Evolutionary conservation across 805 yeast species (phyloP).

Genomic region (Kodamaea lidongshanica): DNA sequence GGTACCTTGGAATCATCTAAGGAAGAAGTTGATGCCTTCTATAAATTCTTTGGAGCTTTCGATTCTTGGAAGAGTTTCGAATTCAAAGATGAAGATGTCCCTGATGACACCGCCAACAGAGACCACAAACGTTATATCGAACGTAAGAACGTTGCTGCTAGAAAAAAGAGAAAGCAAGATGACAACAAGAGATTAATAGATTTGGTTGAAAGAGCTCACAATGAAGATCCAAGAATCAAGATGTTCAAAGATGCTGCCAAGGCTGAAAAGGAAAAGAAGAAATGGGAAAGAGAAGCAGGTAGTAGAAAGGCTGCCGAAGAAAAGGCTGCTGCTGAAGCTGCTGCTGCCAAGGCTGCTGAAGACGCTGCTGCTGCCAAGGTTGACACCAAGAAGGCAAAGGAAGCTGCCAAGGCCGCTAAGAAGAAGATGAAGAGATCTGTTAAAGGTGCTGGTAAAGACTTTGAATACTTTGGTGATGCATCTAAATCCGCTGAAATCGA

Average conservation of each 20-base stretch:
- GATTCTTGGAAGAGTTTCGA: conserved; percentile 99
- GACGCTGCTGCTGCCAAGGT: conserved; percentile 56
- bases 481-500: conserved; percentile 62
- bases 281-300: conserved; percentile 98
- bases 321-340: conserved; percentile 82
- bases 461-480: conserved; percentile 77
- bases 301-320: conserved; percentile 94
- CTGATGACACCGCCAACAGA: conserved; percentile 98
- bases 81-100: conserved; percentile 97
- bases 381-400: conserved; percentile 75
- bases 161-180: conserved; percentile 96
- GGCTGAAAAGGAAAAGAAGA: conserved; percentile 87
- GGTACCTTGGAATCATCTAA: conserved; percentile 66
- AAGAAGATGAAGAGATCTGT: conserved; percentile 93
- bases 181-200: conserved; percentile 87
- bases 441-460: conserved; percentile 78
- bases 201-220: conserved; percentile 78
- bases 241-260: conserved; percentile 89
- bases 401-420: conserved; percentile 94
- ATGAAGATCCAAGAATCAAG: conserved; percentile 93
- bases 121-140: conserved; percentile 98
- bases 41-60: conserved; percentile 85
- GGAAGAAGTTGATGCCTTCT: conserved; percentile 81
- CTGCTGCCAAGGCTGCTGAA: conserved; percentile 70
- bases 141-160: conserved; percentile 92